These are phyloP conservation scores for Ophiobolus disseminans DNA, from an alignment of 2,329 filamentous ascomycete species.

Conservation along the genomic window DNA sequence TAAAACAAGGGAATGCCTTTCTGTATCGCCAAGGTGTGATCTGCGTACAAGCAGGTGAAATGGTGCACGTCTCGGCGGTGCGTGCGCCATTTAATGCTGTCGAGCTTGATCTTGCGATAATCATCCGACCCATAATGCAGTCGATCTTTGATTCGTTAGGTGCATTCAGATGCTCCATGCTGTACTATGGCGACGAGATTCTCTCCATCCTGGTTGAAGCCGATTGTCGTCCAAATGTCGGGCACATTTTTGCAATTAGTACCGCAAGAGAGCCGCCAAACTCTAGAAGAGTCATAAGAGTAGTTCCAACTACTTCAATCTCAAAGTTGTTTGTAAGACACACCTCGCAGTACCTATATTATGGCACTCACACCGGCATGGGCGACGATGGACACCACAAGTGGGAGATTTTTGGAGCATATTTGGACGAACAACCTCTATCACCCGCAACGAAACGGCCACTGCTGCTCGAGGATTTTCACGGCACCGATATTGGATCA, in stretches of 20 bases:
- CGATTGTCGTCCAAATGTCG: slow-evolving; percentile 15
- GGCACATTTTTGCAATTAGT: slow-evolving; percentile 37
- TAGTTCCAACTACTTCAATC: slow-evolving; percentile 41
- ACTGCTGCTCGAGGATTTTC: slow-evolving; percentile 64
- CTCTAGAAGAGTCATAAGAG: slow-evolving; percentile 47
- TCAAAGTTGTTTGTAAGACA: slow-evolving; percentile 72
- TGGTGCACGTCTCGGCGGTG: slow-evolving; percentile 67
- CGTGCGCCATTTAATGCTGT: slow-evolving; percentile 40
- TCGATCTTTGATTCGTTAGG: slow-evolving; percentile 4
- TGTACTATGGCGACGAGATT: slow-evolving; percentile 45
- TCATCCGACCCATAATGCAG: slow-evolving; percentile 18
- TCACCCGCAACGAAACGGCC: slow-evolving; percentile 51
- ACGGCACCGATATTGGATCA: slow-evolving; percentile 69
- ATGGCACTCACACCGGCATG: slow-evolving; percentile 67
- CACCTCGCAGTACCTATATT: slow-evolving; percentile 66
- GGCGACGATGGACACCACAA: slow-evolving; percentile 63
- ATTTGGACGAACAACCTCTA: slow-evolving; percentile 49
- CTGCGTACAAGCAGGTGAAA: slow-evolving; percentile 65
- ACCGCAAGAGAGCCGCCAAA: slow-evolving; percentile 18
- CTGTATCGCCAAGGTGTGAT: slow-evolving; percentile 69
- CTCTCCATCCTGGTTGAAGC: slow-evolving; percentile 33
- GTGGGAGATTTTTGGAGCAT: slow-evolving; percentile 65
- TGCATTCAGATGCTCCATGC: slow-evolving; percentile 51
- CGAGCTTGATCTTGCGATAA: slow-evolving; percentile 28
- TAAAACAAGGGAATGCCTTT: slow-evolving; percentile 68